Conservation (phyloP, 2,329 filamentous ascomycete species). For the Hirsutella minnesotensis region DNA sequence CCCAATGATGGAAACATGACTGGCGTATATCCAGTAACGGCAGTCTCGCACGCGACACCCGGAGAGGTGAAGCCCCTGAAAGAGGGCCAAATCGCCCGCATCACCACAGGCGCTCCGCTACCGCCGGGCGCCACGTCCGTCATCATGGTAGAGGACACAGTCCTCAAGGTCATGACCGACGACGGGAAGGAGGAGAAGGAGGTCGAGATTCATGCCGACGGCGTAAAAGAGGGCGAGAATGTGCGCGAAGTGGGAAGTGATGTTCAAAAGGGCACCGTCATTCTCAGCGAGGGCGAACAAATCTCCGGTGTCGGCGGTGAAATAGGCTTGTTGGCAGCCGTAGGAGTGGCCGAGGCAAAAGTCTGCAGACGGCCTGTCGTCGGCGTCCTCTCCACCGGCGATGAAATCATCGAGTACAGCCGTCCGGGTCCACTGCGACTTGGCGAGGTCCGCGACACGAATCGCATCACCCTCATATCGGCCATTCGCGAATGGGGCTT, state of each 20-base stretch:
- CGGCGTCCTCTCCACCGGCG: conserved; percentile 84
- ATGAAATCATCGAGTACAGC: conserved; percentile 77
- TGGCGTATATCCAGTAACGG: conserved; percentile 75
- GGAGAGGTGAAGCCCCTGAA: conserved; percentile 53
- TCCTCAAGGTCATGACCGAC: conserved; percentile 61
- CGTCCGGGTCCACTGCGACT: conserved; percentile 49
- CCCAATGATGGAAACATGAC: conserved; percentile 51
- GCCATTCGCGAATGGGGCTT: conserved; percentile 66
- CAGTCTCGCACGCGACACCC: conserved; percentile 75
- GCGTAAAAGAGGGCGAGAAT: conserved; percentile 70
- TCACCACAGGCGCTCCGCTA: conserved; percentile 88
- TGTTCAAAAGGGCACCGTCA: conserved; percentile 53
- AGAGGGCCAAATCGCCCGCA: conserved; percentile 69
- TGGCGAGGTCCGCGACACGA: conserved; percentile 89
- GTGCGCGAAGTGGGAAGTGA: conserved; percentile 87
- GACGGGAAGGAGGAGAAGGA: conserved; percentile 78
- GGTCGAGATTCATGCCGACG: conserved; percentile 72
- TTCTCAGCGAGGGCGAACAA: conserved; percentile 68
- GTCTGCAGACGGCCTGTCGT: conserved; percentile 69
- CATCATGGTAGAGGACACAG: conserved; percentile 86
- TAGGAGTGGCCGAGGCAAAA: conserved; percentile 59
- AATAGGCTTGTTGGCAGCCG: conserved; percentile 77
- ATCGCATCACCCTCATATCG: conserved; percentile 75
- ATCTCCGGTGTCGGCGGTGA: conserved; percentile 83
- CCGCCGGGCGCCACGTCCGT: conserved; percentile 83